Evolutionary conservation across 257 asterid species (phyloP), one percentile per base, ranked within the genome.

Genomic region (Salvia miltiorrhiza): DNA sequence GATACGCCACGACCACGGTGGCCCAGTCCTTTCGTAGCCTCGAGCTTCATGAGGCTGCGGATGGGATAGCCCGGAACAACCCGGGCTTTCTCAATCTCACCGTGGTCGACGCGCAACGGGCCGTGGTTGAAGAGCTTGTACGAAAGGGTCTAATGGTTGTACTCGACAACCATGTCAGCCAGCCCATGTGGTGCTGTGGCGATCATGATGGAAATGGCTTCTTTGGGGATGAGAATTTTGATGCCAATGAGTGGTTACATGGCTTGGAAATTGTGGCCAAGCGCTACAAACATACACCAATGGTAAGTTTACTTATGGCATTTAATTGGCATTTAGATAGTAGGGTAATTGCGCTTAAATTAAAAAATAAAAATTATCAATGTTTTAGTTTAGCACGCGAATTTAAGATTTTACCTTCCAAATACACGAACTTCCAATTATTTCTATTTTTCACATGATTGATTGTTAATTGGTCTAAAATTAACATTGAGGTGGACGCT

Each of bases 171-270:
- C 92, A 88, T 12, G 87, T 90, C 19, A 83, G 96, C 68, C 49
- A 64, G 19, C 96, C 96, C 5, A 73, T 65, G 80, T 90, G 96
- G 94, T 88, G 96, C 44, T 88, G 96, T 17, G 14, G 67, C 9
- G 73, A 77, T 41, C 0, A 69, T 1, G 97, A 90, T 78, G 97
- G 94, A 0, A 90, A 86, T 76, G 95, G 96, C 12, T 88, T 90
- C 72, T 90, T 79, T 39, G 96, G 92, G 7, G 95, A 88, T 16
- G n/a, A 37, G 49, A 73, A 75, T 47, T 90, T 90, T 68, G 90
- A 80, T 70, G 79, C 85, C 1, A n/a, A 28, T 0, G 96, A 90
- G 68, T 90, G 97, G 97, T 30, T 90, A 30, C 70, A 20, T 7
- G 85, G 91, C 5, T 74, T 87, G 73, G 33, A 49, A 16, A 26